These are phyloP conservation scores for Fusarium algeriense DNA, from an alignment of 2,329 filamentous ascomycete genomes.

Conservation along the genomic window DNA sequence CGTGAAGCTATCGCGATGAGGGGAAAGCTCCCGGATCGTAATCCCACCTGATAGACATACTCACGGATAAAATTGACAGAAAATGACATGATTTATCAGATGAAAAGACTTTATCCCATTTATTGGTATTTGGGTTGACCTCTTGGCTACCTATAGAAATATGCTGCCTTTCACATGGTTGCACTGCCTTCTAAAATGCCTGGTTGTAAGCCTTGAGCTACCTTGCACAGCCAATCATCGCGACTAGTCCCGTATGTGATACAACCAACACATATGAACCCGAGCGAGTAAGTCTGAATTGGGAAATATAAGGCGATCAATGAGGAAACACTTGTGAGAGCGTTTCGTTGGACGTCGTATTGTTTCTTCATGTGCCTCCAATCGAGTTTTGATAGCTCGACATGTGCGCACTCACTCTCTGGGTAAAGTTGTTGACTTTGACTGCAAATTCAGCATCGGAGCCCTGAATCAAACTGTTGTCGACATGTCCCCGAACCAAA, in stretches of 20 bases:
- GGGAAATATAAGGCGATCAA: too few relatives aligned
- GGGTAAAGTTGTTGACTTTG: constrained; percentile 10
- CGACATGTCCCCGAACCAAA: constrained; percentile 2
- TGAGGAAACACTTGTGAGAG: background rate
- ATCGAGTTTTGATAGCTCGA: background rate
- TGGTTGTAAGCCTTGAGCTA: constrained; percentile 17
- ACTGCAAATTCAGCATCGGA: constrained; percentile 13
- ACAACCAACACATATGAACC: background rate
- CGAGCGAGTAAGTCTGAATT: background rate
- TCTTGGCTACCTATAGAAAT: background rate
- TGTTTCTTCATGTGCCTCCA: background rate
- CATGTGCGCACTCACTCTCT: constrained; percentile 12
- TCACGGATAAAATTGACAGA: background rate
- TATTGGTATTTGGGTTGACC: too few relatives aligned
- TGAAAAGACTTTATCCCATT: background rate
- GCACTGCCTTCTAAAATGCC: constrained; percentile 18
- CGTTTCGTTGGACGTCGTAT: too few relatives aligned
- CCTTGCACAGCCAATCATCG: background rate
- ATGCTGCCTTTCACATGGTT: background rate
- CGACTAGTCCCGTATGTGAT: background rate
- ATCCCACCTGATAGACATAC: background rate
- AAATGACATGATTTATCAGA: background rate
- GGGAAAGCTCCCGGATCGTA: background rate
- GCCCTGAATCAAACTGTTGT: constrained; percentile 17
- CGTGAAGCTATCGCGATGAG: background rate